Evolutionary conservation across 2,329 filamentous ascomycete species (phyloP).

Genomic region (Exophiala sp.): DNA sequence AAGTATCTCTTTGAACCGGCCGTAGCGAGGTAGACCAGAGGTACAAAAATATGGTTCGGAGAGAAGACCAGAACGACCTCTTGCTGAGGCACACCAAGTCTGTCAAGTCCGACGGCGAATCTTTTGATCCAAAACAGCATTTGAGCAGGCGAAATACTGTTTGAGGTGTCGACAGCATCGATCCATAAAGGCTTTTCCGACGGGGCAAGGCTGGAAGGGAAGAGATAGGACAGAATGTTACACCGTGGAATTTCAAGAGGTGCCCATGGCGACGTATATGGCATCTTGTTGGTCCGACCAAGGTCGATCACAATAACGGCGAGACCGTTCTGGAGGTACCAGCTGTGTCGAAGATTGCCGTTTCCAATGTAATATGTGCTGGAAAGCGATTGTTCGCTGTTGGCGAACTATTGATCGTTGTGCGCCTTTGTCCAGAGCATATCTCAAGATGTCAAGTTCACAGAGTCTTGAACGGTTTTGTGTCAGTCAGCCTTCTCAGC

Average conservation of each 20-base stretch:
- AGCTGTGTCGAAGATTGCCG: too few species aligned
- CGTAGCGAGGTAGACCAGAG: conserved; percentile 37
- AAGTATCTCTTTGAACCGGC: conserved; percentile 53
- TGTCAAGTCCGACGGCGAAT: conserved; percentile 61
- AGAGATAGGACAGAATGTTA: conserved; percentile 44
- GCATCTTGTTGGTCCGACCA: background rate
- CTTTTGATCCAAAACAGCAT: conserved; percentile 65
- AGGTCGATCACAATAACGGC: background rate
- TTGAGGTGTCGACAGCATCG: conserved; percentile 59
- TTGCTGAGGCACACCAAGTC: conserved; percentile 57
- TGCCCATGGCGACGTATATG: background rate
- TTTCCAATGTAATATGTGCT: too few species aligned
- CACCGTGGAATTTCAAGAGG: conserved; percentile 39
- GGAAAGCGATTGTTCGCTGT: too few species aligned
- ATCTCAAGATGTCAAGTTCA: too few species aligned
- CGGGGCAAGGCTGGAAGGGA: conserved; percentile 38
- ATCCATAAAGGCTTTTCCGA: conserved; percentile 46
- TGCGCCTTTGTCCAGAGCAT: too few species aligned
- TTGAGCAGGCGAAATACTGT: conserved; percentile 56
- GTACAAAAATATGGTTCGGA: conserved; percentile 66
- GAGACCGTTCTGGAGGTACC: too few species aligned
- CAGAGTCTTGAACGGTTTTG: too few species aligned
- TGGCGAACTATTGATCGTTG: too few species aligned
- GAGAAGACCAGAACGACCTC: conserved; percentile 67
- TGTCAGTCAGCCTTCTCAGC: too few species aligned